Base-by-base conservation (phyloP, 331 rosid species). In the Spiraea crenata region DNA sequence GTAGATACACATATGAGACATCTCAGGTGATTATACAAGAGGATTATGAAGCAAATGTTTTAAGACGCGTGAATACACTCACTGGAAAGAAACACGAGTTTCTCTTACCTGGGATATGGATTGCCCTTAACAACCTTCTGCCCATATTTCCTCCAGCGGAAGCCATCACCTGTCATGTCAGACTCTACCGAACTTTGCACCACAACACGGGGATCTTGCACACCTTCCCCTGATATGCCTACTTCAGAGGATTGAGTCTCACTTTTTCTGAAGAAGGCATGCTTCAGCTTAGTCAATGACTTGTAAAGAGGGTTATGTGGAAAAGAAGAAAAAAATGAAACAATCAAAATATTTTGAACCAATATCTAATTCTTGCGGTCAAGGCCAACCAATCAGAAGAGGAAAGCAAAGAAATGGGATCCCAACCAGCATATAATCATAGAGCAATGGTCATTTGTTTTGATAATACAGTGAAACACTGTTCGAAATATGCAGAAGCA, bases 71-170 rank as follows among this genome's bases (percentile, higher is more conserved):
- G 25, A 37, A 15, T 11, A 64, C 38, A 65, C 45, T 45, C 15
- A 7, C 67, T 19, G 8, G 12, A 56, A 5, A 6, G 31, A 9
- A 42, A 16, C 8, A n/a, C 16, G 4, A 64, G 2, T 11, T 16
- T 44, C 67, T 49, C 69, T 39, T 67, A 91, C 96, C 98, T 88
- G 79, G 93, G 96, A 80, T 85, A 81, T 79, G 96, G 91, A 83
- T 88, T 95, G 13, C 97, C 97, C 83, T 91, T 88, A 31, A 91
- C 98, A 79, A 93, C 92, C 66, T 95, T 95, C 88, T 95, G 98
- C 8, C 99, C 99, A 77, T 95, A 95, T 85, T 95, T 95, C 81
- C 98, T 91, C 99, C 99, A 95, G 70, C 97, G 97, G 75, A 87
- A 86, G 58, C 98, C 96, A 74, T 95, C 96, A 44, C 90, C 85